Conservation (phyloP, 2,329 filamentous ascomycete species). For the Lasiodiplodia gonubiensis region DNA sequence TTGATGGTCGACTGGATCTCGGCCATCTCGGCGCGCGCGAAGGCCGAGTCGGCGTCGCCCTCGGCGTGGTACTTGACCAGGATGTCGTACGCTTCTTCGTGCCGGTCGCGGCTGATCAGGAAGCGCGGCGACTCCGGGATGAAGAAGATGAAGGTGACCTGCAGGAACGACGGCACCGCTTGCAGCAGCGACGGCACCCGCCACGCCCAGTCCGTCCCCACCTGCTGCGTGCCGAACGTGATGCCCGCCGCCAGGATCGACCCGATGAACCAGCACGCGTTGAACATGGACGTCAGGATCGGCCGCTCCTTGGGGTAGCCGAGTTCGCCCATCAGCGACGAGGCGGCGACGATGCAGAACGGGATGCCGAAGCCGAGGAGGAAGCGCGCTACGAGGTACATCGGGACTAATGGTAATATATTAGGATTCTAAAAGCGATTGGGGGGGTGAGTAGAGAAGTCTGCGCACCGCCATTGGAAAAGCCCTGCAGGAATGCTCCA, state of each 20-base stretch:
- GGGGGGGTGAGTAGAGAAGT: no score
- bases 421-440: no score
- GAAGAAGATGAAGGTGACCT: slow-evolving; percentile 67
- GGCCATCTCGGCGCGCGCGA: slow-evolving; percentile 69
- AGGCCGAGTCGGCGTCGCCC: slow-evolving; percentile 57
- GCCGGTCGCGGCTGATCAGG: slow-evolving; percentile 67
- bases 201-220: slow-evolving; percentile 69
- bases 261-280: slow-evolving; percentile 70
- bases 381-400: slow-evolving; percentile 67
- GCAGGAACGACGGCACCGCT: slow-evolving; percentile 64
- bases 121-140: slow-evolving; percentile 71
- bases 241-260: slow-evolving; percentile 64
- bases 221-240: slow-evolving; percentile 66
- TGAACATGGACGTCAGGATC: slow-evolving; percentile 69
- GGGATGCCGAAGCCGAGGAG: slow-evolving; percentile 72
- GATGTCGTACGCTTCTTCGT: slow-evolving; percentile 65
- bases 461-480: slow-evolving; percentile 49
- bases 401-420: no score
- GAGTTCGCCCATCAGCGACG: slow-evolving; percentile 69
- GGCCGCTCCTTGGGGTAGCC: slow-evolving; percentile 72
- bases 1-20: slow-evolving; percentile 70
- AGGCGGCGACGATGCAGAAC: slow-evolving; percentile 67
- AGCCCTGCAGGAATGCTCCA: slow-evolving; percentile 30
- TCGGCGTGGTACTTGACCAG: slow-evolving; percentile 69
- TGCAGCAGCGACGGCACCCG: slow-evolving; percentile 70